Base-by-base conservation (phyloP, 2,329 filamentous ascomycete species). In the Diplodia intermedia region DNA sequence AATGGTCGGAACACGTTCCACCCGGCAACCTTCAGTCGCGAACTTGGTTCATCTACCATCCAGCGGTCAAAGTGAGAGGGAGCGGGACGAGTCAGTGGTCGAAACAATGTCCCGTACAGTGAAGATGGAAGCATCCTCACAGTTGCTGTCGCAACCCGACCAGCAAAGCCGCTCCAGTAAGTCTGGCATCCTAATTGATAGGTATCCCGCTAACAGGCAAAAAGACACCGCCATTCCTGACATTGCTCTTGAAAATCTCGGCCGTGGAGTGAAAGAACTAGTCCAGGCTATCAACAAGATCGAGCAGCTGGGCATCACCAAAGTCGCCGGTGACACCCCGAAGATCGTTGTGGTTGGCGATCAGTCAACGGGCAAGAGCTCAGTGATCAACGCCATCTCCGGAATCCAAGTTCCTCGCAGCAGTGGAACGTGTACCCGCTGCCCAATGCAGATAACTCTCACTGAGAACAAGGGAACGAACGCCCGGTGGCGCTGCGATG, bases 291-390 rank as follows among this genome's bases (percentile, higher is more conserved):
- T 93, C 0, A 87, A 86, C 14, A 70, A 71, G 57, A 85, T 97
- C 0, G 88, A 92, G 62, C 85, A 89, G 6, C 84, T 94, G 0
- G 91, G 91, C 0, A 88, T 97, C 0, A 88, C 91, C 61, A 87
- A 91, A 20, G 86, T 88, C 4, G 74, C 82, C 0, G 86, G 92
- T 0, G 86, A 87, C 0, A 81, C 97, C 0, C 92, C 93, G 0
- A 92, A 93, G 72, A 88, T 96, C 11, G 91, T 94, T 6, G 86
- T 97, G 0, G 88, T 97, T 0, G 93, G 93, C 0, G 93, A 97
- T 60, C 93, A 97, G 74, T 91, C 88, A 0, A 90, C 92, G 0
- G 94, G 93, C 0, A 97, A 97, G 75, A 93, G 89, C 0, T 93
- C 85, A 0, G 75, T 82, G 0, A 82, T 83, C 14, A 82, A 84